phyloP scores from a whole-genome alignment of 441 rosid genomes.

The Hypseocharis bilobata region DNA sequence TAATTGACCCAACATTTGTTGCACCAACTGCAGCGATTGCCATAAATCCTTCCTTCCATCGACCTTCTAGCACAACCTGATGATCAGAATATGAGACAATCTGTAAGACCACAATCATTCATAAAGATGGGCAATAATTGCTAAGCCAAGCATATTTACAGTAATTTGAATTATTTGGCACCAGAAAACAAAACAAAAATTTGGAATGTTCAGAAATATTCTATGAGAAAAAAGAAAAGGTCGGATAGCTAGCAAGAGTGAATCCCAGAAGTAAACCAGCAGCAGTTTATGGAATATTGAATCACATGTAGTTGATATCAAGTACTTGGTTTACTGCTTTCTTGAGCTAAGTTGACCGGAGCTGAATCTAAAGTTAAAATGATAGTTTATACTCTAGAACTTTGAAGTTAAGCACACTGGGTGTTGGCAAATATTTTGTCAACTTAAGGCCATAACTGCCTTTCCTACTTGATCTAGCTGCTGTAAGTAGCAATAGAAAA shows the following conservation, averaged over 20 bases:
- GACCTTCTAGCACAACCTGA: slow-evolving; percentile 90
- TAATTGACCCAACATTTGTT: slow-evolving; percentile 85
- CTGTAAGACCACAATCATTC: not conserved
- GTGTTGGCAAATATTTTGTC: not conserved
- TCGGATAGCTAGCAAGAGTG: slow-evolving; percentile 4
- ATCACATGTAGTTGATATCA: too few relatives aligned
- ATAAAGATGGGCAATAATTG: slow-evolving; percentile 4
- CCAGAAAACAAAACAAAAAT: not conserved
- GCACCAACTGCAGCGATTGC: slow-evolving; percentile 90
- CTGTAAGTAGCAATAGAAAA: too few relatives aligned
- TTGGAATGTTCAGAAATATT: slow-evolving; percentile 2
- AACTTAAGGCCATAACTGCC: too few relatives aligned
- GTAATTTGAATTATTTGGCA: not conserved
- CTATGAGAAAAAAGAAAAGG: not conserved
- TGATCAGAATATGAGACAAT: slow-evolving; percentile 10
- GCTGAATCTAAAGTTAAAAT: not conserved
- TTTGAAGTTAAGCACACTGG: not conserved
- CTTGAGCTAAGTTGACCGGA: not conserved
- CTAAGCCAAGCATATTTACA: slow-evolving; percentile 10
- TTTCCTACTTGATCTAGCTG: too few relatives aligned
- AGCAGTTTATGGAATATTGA: not conserved
- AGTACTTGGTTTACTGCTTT: not conserved
- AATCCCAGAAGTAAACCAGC: not conserved
- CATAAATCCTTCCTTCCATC: slow-evolving; percentile 80
- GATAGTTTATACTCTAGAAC: not conserved